Conservation (phyloP, 257 asterid species). For the Gentiana macrophylla region DNA sequence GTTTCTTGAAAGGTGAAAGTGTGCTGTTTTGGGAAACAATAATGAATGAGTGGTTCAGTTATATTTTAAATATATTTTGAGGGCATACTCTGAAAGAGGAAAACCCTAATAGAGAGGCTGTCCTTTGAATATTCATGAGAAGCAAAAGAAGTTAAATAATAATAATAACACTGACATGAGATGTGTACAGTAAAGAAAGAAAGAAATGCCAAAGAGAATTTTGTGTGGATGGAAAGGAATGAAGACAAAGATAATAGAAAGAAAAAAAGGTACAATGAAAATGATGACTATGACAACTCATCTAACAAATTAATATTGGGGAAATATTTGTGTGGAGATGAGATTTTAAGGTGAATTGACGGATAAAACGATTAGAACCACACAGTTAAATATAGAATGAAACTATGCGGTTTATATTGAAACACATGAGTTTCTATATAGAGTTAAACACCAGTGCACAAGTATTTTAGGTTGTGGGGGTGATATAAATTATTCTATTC, state of each 20-base stretch:
- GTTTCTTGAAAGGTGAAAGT: slow-evolving; percentile 16
- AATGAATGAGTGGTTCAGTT: slow-evolving; percentile 8
- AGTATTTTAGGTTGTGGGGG: slow-evolving; percentile 27
- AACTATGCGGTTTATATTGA: too few relatives aligned
- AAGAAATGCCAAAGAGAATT: slow-evolving; percentile 25
- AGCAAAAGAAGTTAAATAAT: slow-evolving; percentile 8
- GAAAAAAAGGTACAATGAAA: slow-evolving; percentile 52
- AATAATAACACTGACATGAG: slow-evolving; percentile 1
- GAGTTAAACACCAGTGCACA: too few relatives aligned
- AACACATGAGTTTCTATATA: too few relatives aligned
- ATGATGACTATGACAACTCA: slow-evolving; percentile 56
- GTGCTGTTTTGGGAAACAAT: background rate
- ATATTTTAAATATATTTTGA: background rate
- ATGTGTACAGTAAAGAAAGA: background rate
- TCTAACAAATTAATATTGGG: slow-evolving; percentile 21
- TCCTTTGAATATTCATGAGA: slow-evolving; percentile 14
- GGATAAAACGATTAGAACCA: too few relatives aligned
- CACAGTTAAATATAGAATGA: too few relatives aligned
- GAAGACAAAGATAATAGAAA: slow-evolving; percentile 63
- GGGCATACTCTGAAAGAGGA: slow-evolving; percentile 9
- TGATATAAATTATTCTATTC: slow-evolving; percentile 3
- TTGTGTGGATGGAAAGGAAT: slow-evolving; percentile 38
- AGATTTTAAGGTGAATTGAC: too few relatives aligned
- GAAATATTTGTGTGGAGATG: too few relatives aligned
- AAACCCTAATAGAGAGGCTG: slow-evolving; percentile 25